phyloP scores from a whole-genome alignment of 176 grass and related monocot genomes.

The Aegilops speltoides region DNA sequence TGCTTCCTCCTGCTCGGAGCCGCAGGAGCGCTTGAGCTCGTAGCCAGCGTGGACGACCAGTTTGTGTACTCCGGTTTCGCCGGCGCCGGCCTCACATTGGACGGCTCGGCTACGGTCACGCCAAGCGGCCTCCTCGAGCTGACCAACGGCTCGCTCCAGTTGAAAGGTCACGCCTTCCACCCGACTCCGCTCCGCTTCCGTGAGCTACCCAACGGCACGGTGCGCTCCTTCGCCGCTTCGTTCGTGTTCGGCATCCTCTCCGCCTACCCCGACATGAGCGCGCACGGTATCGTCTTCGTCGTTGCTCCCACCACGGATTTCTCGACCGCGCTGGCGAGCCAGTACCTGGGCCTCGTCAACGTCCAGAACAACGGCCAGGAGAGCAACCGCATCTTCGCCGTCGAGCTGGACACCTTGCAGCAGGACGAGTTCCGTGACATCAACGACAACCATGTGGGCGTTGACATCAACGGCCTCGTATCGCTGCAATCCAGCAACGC shows the following conservation, averaged over 20 bases:
- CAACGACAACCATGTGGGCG: no score
- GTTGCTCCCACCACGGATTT: background rate
- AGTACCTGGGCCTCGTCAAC: conserved; percentile 5
- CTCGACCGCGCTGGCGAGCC: background rate
- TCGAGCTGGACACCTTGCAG: no score
- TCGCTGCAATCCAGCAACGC: background rate
- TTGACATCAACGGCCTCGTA: no score
- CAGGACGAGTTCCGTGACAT: no score
- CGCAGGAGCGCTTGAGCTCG: background rate
- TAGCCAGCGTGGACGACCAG: background rate
- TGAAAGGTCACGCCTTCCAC: background rate
- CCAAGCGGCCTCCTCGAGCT: no score
- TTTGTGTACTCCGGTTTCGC: background rate
- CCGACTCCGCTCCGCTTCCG: background rate
- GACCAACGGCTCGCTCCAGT: no score
- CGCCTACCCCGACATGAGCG: background rate
- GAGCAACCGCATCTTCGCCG: conserved; percentile 1
- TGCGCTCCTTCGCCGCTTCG: background rate
- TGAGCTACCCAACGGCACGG: background rate
- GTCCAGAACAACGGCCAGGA: background rate
- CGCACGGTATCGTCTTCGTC: background rate
- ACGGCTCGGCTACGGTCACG: no score
- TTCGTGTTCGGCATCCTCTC: background rate
- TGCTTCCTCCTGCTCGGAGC: background rate
- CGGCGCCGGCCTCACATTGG: background rate